Conservation (phyloP, 306 rosid genomes). For the Trichosanthes cucumerina region DNA sequence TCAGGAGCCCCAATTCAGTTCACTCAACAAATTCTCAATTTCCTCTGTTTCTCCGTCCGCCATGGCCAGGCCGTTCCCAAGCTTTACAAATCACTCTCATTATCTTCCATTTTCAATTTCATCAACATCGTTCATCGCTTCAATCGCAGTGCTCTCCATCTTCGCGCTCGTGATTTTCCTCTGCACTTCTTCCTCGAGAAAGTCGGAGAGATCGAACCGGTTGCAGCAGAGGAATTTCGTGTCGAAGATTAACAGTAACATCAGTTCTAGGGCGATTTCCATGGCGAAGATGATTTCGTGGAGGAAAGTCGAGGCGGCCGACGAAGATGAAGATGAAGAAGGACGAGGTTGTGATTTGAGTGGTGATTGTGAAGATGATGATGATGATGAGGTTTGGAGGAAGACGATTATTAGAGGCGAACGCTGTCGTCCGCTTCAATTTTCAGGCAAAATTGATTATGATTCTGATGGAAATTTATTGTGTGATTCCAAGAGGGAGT, state of each 20-base stretch:
- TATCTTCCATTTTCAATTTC: constrained; percentile 12
- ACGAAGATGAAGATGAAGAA: not conserved
- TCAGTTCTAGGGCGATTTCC: constrained; percentile 33
- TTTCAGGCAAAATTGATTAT: constrained; percentile 32
- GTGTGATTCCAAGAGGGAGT: not conserved
- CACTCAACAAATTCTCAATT: not conserved
- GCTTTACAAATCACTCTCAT: not conserved
- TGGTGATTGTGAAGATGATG: constrained; percentile 35
- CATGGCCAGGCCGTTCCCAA: constrained; percentile 29
- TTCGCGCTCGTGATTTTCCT: constrained; percentile 21
- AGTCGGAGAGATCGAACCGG: constrained; percentile 16
- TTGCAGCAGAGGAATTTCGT: constrained; percentile 18
- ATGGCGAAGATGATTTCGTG: constrained; percentile 45
- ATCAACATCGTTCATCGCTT: constrained; percentile 13
- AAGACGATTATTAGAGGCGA: constrained; percentile 66
- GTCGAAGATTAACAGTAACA: constrained; percentile 25
- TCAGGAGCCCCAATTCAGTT: not conserved
- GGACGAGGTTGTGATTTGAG: not conserved
- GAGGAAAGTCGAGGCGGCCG: constrained; percentile 30
- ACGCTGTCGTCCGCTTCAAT: constrained; percentile 54
- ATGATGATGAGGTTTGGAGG: constrained; percentile 54
- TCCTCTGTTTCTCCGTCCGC: not conserved
- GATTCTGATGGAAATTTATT: constrained; percentile 30
- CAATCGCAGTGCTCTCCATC: constrained; percentile 7
- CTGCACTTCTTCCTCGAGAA: constrained; percentile 31